A percentile compares a stretch with the other conserved stretches of the same genome.
Evolutionary conservation across 495 filamentous ascomycete species (phyloP).

Genomic region (Penicillium tannophilum): DNA sequence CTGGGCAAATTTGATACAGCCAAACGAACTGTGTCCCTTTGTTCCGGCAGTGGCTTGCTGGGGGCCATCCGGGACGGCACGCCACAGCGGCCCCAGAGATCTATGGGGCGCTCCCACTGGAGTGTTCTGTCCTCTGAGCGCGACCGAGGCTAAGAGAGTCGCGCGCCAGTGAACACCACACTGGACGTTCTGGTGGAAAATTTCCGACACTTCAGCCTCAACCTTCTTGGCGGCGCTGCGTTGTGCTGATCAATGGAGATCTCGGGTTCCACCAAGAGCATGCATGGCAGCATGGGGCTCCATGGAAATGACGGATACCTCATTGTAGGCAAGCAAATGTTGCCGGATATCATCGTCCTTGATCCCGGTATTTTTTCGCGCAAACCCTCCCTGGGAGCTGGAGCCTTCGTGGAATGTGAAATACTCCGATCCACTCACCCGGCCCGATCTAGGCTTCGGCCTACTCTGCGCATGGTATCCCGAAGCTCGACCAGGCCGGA

Average conservation of each 20-base stretch:
- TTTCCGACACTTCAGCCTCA: not conserved
- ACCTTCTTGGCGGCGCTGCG: not conserved
- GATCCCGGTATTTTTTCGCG: slow-evolving; percentile 44
- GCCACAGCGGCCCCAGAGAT: slow-evolving; percentile 36
- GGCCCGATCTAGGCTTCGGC: slow-evolving; percentile 40
- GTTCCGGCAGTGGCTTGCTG: slow-evolving; percentile 41
- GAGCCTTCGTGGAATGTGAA: slow-evolving; percentile 12
- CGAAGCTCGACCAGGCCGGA: slow-evolving; percentile 3
- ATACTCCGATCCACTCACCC: slow-evolving; percentile 27
- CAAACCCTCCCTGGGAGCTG: slow-evolving; percentile 18
- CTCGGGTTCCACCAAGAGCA: not conserved
- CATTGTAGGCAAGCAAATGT: slow-evolving; percentile 36
- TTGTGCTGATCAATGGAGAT: not conserved
- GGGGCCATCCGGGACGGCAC: slow-evolving; percentile 42
- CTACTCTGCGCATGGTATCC: slow-evolving; percentile 40
- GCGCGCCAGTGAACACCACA: not conserved
- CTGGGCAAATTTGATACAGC: slow-evolving; percentile 43
- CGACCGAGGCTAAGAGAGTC: not conserved
- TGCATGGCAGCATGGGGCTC: not conserved
- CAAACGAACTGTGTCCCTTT: slow-evolving; percentile 46
- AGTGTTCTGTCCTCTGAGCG: not conserved
- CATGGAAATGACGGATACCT: not conserved
- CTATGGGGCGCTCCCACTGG: slow-evolving; percentile 15
- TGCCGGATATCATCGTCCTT: slow-evolving; percentile 44
- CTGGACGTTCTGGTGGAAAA: not conserved